Evolutionary conservation across 768 basidiomycete species (phyloP).

Genomic region (Suillus plorans): DNA sequence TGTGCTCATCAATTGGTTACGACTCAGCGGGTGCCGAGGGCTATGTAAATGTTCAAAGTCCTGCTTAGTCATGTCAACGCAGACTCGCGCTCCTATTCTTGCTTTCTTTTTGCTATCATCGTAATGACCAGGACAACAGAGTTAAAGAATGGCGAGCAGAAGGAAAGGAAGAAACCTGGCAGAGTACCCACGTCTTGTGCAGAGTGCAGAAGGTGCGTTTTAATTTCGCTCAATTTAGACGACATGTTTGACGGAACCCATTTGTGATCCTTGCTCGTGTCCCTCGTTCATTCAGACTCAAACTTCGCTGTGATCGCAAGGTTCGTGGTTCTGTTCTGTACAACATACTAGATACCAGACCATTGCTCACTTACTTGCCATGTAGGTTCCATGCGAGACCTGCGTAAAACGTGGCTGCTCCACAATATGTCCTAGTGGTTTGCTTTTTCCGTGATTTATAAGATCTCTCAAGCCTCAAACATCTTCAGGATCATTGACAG

Average conservation of each 20-base stretch:
- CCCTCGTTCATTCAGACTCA: constrained; percentile 39
- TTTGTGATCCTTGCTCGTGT: background rate
- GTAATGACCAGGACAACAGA: constrained; percentile 13
- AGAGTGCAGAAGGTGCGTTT: constrained; percentile 37
- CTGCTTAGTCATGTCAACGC: background rate
- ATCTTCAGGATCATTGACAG: constrained; percentile 47
- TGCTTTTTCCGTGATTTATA: constrained; percentile 9
- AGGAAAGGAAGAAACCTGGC: constrained; percentile 46
- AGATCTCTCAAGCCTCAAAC: constrained; percentile 1
- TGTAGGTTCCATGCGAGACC: constrained; percentile 74
- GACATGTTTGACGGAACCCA: background rate
- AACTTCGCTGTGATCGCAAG: constrained; percentile 66
- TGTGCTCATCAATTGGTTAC: too few relatives aligned
- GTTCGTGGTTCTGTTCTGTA: constrained; percentile 27
- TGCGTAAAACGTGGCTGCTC: constrained; percentile 75
- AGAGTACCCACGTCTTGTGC: constrained; percentile 45
- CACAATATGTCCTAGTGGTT: constrained; percentile 77
- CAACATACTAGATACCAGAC: too few relatives aligned
- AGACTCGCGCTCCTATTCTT: background rate
- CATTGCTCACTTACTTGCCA: constrained; percentile 6
- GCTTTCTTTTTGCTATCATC: background rate
- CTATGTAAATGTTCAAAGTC: background rate
- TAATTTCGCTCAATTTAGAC: background rate
- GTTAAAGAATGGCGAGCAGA: constrained; percentile 19
- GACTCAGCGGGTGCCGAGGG: background rate